These are phyloP conservation scores for Colletotrichum eremochloae DNA, from an alignment of 2,329 filamentous ascomycete genomes.

Conservation along the genomic window DNA sequence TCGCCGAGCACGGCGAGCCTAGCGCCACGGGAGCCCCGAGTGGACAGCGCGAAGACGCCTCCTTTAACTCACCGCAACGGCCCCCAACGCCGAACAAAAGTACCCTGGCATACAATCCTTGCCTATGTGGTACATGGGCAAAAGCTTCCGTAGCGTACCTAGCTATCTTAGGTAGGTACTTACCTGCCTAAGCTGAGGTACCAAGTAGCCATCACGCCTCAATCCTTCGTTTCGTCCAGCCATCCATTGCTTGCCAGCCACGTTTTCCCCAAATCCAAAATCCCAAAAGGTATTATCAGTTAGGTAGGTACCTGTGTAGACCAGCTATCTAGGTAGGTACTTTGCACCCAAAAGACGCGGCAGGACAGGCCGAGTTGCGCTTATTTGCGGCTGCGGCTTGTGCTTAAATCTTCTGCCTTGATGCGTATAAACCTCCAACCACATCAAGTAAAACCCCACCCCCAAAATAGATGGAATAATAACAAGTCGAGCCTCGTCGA, in stretches of 20 bases:
- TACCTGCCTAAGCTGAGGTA: too few species aligned
- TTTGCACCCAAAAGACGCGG: background rate
- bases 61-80: background rate
- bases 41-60: background rate
- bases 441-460: background rate
- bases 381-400: conserved; percentile 1
- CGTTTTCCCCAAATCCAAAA: background rate
- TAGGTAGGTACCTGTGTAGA: too few species aligned
- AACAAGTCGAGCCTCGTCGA: too few species aligned
- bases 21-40: conserved; percentile 25
- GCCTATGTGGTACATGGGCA: background rate
- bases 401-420: background rate
- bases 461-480: too few species aligned
- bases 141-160: too few species aligned
- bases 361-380: background rate
- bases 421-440: background rate
- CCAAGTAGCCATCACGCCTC: background rate
- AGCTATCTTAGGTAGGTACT: too few species aligned
- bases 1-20: background rate
- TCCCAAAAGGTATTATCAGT: background rate
- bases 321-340: too few species aligned
- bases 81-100: conserved; percentile 3
- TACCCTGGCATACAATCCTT: background rate
- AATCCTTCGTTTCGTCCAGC: background rate
- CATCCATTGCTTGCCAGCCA: conserved; percentile 1